These are phyloP conservation scores for Annona squamosa DNA, from an alignment of 164 flowering plant species.

Conservation along the genomic window DNA sequence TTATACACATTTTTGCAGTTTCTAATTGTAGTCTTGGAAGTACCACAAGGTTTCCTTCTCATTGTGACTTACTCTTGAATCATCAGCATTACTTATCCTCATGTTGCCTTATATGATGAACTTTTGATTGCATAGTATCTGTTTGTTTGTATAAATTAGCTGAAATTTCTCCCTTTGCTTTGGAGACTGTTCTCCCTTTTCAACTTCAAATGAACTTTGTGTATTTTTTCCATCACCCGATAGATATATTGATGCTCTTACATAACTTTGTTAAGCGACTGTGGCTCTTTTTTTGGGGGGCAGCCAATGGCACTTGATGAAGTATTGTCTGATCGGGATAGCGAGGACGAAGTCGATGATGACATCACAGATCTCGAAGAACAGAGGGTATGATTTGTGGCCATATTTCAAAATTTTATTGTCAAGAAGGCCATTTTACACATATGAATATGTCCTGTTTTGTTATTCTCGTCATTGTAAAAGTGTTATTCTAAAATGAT, in stretches of 20 bases:
- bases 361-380: constrained; percentile 98
- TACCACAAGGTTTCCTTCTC: neutral
- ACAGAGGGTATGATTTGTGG: constrained; percentile 55
- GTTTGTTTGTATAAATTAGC: neutral
- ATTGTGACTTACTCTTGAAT: neutral
- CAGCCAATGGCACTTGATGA: constrained; percentile 92
- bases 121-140: neutral
- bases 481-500: neutral
- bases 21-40: neutral
- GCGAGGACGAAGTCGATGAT: constrained; percentile 98
- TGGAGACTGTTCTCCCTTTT: neutral
- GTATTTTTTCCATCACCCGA: neutral
- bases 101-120: neutral
- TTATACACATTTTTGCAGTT: neutral
- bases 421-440: too few species aligned
- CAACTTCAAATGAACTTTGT: neutral
- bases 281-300: constrained; percentile 18
- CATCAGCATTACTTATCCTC: neutral
- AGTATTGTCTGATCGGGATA: constrained; percentile 79
- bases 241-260: neutral
- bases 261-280: neutral
- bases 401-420: neutral
- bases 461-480: too few species aligned
- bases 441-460: too few species aligned
- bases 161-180: too few species aligned